Evolutionary conservation across 2,329 filamentous ascomycete genomes (phyloP).

Genomic region (Cordyceps cicadae): DNA sequence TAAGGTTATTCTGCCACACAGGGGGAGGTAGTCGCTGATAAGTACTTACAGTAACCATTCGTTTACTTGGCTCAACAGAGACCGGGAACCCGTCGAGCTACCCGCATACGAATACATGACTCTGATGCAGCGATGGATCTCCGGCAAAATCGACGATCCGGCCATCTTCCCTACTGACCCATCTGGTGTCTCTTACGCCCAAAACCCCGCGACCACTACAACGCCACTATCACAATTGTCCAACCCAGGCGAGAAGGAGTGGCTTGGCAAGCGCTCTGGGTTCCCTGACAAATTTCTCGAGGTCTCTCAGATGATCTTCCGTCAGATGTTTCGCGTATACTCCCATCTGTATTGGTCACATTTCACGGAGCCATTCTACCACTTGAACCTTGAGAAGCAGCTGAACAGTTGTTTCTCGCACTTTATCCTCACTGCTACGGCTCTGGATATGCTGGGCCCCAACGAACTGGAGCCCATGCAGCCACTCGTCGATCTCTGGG

Average conservation of each 20-base stretch:
- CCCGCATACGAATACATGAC: conserved; percentile 91
- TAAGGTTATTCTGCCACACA: conserved; percentile 38
- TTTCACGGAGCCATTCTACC: conserved; percentile 76
- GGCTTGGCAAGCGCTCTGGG: conserved; percentile 85
- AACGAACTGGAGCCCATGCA: conserved; percentile 95
- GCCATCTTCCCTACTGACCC: conserved; percentile 85
- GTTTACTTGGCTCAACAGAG: conserved; percentile 91
- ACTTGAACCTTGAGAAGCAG: conserved; percentile 71
- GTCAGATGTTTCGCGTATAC: conserved; percentile 98
- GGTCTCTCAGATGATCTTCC: conserved; percentile 89
- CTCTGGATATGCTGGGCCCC: conserved; percentile 74
- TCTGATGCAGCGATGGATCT: conserved; percentile 94
- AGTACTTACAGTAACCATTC: conserved; percentile 61
- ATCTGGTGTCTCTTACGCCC: conserved; percentile 57
- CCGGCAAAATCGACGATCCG: conserved; percentile 86
- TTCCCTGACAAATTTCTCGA: conserved; percentile 86
- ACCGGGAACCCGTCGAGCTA: conserved; percentile 81
- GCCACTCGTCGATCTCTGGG: conserved; percentile 85
- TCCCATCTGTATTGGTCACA: conserved; percentile 97
- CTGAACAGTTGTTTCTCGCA: conserved; percentile 84
- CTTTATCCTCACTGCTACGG: conserved; percentile 72
- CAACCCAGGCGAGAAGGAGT: conserved; percentile 55
- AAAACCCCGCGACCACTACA: conserved; percentile 50
- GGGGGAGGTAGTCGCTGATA: background rate
- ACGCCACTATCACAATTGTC: conserved; percentile 56